Evolutionary conservation across 2,329 filamentous ascomycete genomes (phyloP).

Genomic region (Lasiodiplodia sp.): DNA sequence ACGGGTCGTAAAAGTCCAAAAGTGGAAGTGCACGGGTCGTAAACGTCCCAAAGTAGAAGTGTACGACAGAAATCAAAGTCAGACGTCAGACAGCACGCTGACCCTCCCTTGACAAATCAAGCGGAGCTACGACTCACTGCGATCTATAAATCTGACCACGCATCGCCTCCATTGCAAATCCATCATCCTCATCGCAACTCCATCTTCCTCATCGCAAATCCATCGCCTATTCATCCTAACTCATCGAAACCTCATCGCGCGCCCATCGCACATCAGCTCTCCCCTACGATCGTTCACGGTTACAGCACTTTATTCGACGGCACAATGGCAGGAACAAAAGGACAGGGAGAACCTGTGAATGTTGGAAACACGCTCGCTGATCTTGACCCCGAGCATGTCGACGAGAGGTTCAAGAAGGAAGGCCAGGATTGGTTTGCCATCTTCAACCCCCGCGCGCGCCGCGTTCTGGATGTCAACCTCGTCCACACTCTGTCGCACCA

Average conservation of each 20-base stretch:
- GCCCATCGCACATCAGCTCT: constrained; percentile 76
- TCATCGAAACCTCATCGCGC: constrained; percentile 37
- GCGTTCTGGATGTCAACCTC: constrained; percentile 89
- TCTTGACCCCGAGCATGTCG: constrained; percentile 84
- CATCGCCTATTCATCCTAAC: too few species aligned
- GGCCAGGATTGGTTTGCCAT: constrained; percentile 94
- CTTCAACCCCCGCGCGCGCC: constrained; percentile 91
- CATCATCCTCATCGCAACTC: too few species aligned
- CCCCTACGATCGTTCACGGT: constrained; percentile 85
- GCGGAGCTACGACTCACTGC: too few species aligned
- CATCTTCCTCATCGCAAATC: too few species aligned
- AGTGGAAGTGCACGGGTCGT: too few species aligned
- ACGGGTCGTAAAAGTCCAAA: too few species aligned
- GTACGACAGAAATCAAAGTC: too few species aligned
- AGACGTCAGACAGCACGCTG: too few species aligned
- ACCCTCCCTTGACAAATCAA: too few species aligned
- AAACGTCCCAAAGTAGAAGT: too few species aligned
- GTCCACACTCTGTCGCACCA: constrained; percentile 92
- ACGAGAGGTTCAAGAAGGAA: constrained; percentile 86
- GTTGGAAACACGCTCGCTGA: constrained; percentile 80
- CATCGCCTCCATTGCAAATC: too few species aligned
- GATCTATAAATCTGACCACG: too few species aligned
- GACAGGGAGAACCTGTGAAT: constrained; percentile 74
- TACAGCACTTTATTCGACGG: constrained; percentile 74
- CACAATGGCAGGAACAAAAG: constrained; percentile 89